Base-by-base conservation (phyloP, 108 stramenopile genomes). In the Fragilariopsis cylindrus region DNA sequence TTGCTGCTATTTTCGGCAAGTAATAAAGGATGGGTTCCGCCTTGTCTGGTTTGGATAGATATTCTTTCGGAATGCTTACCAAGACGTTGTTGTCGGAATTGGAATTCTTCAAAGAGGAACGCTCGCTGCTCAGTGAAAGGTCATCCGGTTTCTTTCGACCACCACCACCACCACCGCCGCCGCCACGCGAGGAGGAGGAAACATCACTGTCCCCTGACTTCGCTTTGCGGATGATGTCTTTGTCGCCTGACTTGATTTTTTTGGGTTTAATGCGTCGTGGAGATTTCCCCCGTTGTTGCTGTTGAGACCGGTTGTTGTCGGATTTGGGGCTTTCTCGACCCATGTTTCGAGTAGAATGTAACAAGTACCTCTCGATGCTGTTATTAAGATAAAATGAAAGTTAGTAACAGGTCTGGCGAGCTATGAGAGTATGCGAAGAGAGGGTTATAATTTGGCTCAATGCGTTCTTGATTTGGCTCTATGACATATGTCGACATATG, bases 1-100 rank as follows among this genome's bases (percentile, higher is more conserved):
- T 50, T 43, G 8, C 7, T 62, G 76, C 65, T 13, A 50, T 60
- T 45, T 65, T 62, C 16, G 80, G 82, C 16, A 84, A 55, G 57
- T 54, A 76, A 49, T 79, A 53, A 30, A 84, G 64, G 47, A 76
- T 79, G 18, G 82, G 82, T 69, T 84, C 82, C 21, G 79, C 76
- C 39, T 52, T 60, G 7, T 69, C 58, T 12, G 79, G 75, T 62
- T 84, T 75, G 54, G 48, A 69, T 13, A 69, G 40, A 47, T 76
- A 84, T 19, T 71, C 56, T 18, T 76, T 49, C 13, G 82, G 82
- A 46, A 84, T 62, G 57, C 7, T 57, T 60, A 47, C 21, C 46
- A 73, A 52, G 3, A 73, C 46, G 44, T 57, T 71, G 12, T 15
- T 57, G 60, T 41, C 43, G 11, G 43, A 12, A 40, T 11, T n/a